A percentile compares a stretch with the other conserved stretches of the same genome.
phyloP scores from a whole-genome alignment of 2,329 filamentous ascomycete genomes.

The Cytospora piceae region DNA sequence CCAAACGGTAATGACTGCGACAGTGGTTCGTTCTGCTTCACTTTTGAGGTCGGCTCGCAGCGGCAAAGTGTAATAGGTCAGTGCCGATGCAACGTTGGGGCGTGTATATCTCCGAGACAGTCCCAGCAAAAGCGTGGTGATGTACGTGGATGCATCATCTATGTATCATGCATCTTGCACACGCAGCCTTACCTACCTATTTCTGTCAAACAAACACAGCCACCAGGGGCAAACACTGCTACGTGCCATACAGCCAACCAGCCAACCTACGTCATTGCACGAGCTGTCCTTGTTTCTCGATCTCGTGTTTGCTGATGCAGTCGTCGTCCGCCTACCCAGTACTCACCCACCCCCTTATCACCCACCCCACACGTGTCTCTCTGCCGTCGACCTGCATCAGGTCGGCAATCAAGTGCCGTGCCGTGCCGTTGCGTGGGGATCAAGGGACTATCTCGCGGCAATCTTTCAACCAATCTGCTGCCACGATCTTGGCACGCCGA shows the following conservation, averaged over 20 bases:
- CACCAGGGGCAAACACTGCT: too few species aligned
- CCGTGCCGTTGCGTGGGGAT: not conserved
- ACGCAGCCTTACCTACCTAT: too few species aligned
- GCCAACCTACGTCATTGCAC: not conserved
- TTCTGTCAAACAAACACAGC: too few species aligned
- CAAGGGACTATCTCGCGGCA: not conserved
- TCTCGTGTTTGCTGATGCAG: not conserved
- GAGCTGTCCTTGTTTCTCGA: not conserved
- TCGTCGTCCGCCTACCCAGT: not conserved
- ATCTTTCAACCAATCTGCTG: not conserved
- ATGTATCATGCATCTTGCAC: too few species aligned
- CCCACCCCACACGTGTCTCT: not conserved
- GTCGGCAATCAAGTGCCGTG: not conserved
- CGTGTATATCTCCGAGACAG: not conserved
- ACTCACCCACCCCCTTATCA: not conserved
- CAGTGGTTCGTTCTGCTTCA: not conserved
- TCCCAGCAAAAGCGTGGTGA: not conserved
- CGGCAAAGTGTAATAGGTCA: not conserved
- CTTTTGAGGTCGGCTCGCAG: not conserved
- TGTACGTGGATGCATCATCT: too few species aligned
- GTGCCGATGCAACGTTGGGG: not conserved
- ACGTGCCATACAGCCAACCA: too few species aligned
- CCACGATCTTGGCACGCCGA: not conserved
- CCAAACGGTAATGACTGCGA: not conserved
- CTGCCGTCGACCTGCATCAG: conserved; percentile 3